Evolutionary conservation across 768 basidiomycete genomes (phyloP), one percentile per base, ranked within the genome.

Genomic region (Lactarius sp.): DNA sequence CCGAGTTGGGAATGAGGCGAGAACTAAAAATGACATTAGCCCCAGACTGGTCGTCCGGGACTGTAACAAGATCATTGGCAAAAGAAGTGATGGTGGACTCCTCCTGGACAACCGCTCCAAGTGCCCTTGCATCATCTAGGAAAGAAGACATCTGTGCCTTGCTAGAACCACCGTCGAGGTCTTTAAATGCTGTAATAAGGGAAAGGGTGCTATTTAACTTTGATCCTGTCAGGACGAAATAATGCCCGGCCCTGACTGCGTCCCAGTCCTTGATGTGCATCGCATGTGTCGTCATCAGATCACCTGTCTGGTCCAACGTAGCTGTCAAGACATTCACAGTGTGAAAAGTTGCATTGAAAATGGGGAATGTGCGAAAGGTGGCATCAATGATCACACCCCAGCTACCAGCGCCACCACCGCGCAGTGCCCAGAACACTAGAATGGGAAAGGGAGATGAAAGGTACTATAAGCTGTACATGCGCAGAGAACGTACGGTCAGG

Each of bases 221-320:
- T 1, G 55, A 53, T 2, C 70, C 41, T 44, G 56, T 71, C 59
- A 75, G 71, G 53, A n/a, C 75, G 56, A 75, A 75, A 7, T 73
- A 73, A 16, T 56, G 52, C 16, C 51, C 54, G 6, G 53, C 59
- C 53, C 50, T 27, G 36, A 56, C 50, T 5, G 27, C 33, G 10
- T 58, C 46, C 52, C 54, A 67, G 31, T 59, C 56, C 18, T 6
- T 34, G 59, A 49, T 20, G 7, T 67, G 58, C 33, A 9, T 49
- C 2, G 71, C 70, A 27, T 63, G 67, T 7, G 73, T 57, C 4
- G 69, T 44, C 62, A 77, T 76, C 68, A 72, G 70, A 56, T 75
- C 73, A 59, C n/a, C n/a, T n/a, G n/a, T n/a, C n/a, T n/a, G n/a
- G n/a, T n/a, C n/a, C n/a, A n/a, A n/a, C n/a, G n/a, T n/a, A n/a